These are phyloP conservation scores for Geosiphon pyriformis DNA, from an alignment of 192 early-diverging fungal species.

Conservation along the genomic window DNA sequence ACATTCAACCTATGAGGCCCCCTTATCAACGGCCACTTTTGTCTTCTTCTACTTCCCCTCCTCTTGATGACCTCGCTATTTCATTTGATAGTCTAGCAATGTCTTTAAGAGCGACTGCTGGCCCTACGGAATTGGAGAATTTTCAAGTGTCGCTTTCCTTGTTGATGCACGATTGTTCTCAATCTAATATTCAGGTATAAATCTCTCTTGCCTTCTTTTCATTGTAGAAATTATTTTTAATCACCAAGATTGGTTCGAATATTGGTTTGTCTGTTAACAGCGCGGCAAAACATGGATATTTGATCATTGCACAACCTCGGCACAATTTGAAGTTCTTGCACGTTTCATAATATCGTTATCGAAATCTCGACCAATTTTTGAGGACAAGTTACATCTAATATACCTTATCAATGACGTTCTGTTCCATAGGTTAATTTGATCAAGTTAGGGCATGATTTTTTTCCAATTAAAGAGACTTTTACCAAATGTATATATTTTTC, in stretches of 20 bases:
- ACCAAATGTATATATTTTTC: no score
- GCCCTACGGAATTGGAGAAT: slow-evolving; percentile 17
- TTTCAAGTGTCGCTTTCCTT: slow-evolving; percentile 30
- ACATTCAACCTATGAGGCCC: slow-evolving; percentile 2
- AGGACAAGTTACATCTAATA: slow-evolving; percentile 45
- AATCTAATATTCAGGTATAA: slow-evolving; percentile 51
- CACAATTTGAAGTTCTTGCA: slow-evolving; percentile 32
- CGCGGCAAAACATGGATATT: slow-evolving; percentile 48
- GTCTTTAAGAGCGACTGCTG: slow-evolving; percentile 18
- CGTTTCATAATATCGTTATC: slow-evolving; percentile 39
- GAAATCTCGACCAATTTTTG: slow-evolving; percentile 32
- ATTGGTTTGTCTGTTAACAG: slow-evolving; percentile 17
- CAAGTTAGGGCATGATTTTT: no score
- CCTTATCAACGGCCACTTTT: slow-evolving; percentile 13
- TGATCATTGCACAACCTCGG: slow-evolving; percentile 36
- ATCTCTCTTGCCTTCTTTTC: not conserved
- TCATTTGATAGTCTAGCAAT: slow-evolving; percentile 19
- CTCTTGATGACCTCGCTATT: slow-evolving; percentile 15
- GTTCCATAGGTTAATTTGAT: slow-evolving; percentile 46
- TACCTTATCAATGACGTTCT: slow-evolving; percentile 50
- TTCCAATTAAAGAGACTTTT: no score
- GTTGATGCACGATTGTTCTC: slow-evolving; percentile 50
- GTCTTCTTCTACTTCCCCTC: not conserved
- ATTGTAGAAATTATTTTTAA: not conserved
- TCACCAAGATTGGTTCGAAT: not conserved